A percentile compares a stretch with the other conserved stretches of the same genome.
phyloP scores from a whole-genome alignment of 768 basidiomycete species.

The Coprinopsis cinerea region DNA sequence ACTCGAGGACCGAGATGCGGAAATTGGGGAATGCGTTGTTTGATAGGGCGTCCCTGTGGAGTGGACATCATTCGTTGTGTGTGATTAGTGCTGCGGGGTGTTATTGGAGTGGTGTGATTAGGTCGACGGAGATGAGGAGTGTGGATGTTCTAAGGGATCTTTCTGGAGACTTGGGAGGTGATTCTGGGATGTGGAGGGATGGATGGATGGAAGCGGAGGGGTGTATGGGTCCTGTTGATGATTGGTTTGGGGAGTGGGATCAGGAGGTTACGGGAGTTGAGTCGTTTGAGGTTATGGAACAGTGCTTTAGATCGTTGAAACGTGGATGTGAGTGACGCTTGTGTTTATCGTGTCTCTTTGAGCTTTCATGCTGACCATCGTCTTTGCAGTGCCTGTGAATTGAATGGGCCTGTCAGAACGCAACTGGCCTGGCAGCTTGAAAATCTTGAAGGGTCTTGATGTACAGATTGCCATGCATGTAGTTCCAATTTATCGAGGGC shows the following conservation, averaged over 20 bases:
- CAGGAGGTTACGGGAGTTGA: neutral
- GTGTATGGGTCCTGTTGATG: too few relatives aligned
- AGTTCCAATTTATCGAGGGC: too few relatives aligned
- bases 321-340: neutral
- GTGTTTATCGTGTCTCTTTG: too few relatives aligned
- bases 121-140: conserved; percentile 17
- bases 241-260: neutral
- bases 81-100: conserved; percentile 12
- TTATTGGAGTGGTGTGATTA: conserved; percentile 14
- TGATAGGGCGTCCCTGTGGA: conserved; percentile 14
- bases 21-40: conserved; percentile 9
- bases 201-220: neutral
- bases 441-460: too few relatives aligned
- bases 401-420: too few relatives aligned
- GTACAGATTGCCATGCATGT: too few relatives aligned
- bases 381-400: neutral
- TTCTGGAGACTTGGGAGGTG: too few relatives aligned
- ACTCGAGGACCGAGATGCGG: neutral
- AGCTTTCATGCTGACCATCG: too few relatives aligned
- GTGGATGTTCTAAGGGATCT: neutral
- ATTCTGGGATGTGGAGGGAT: neutral
- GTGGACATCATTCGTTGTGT: conserved; percentile 12
- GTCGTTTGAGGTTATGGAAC: neutral
- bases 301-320: neutral
- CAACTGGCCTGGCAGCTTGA: too few relatives aligned